A percentile compares a stretch with the other conserved stretches of the same genome.
These are phyloP conservation scores for Nicotiana rustica DNA, from an alignment of 305 asterid genomes.

Conservation along the genomic window DNA sequence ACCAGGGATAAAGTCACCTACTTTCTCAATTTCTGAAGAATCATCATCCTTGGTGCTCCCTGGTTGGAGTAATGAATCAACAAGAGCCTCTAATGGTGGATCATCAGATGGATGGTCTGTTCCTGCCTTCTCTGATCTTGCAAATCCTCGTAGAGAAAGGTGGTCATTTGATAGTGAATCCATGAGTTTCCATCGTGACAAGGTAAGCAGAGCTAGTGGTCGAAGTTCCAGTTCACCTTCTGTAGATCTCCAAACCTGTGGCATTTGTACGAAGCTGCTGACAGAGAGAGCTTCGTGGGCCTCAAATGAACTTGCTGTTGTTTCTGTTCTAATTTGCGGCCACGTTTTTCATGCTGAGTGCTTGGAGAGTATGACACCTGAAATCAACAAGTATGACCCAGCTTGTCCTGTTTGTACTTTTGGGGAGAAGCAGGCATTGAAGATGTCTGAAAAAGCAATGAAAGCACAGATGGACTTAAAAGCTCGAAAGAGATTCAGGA, in stretches of 20 bases:
- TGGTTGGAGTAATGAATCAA: conserved; percentile 74
- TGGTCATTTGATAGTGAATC: conserved; percentile 98
- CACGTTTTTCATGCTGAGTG: conserved; percentile 95
- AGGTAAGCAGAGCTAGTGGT: conserved; percentile 62
- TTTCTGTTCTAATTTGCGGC: conserved; percentile 83
- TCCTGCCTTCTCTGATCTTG: conserved; percentile 71
- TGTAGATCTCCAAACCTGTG: conserved; percentile 79
- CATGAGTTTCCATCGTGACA: conserved; percentile 66
- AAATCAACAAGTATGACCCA: conserved; percentile 85
- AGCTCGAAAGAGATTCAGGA: conserved; percentile 65
- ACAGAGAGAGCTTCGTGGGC: conserved; percentile 78
- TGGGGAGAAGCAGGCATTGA: conserved; percentile 82
- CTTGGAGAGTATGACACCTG: conserved; percentile 89
- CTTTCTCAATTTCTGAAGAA: conserved; percentile 79
- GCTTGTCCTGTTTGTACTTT: conserved; percentile 88
- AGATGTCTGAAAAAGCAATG: conserved; percentile 84
- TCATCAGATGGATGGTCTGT: conserved; percentile 89
- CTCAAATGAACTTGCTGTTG: conserved; percentile 77
- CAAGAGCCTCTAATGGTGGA: conserved; percentile 77
- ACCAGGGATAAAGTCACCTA: conserved; percentile 69
- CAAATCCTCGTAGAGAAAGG: conserved; percentile 68
- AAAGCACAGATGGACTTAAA: conserved; percentile 77
- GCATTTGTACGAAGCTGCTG: conserved; percentile 76
- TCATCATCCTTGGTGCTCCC: conserved; percentile 60
- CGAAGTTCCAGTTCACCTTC: conserved; percentile 59